These are phyloP conservation scores for Salinomyces thailandicus DNA, from an alignment of 2,329 filamentous ascomycete species.

Conservation along the genomic window DNA sequence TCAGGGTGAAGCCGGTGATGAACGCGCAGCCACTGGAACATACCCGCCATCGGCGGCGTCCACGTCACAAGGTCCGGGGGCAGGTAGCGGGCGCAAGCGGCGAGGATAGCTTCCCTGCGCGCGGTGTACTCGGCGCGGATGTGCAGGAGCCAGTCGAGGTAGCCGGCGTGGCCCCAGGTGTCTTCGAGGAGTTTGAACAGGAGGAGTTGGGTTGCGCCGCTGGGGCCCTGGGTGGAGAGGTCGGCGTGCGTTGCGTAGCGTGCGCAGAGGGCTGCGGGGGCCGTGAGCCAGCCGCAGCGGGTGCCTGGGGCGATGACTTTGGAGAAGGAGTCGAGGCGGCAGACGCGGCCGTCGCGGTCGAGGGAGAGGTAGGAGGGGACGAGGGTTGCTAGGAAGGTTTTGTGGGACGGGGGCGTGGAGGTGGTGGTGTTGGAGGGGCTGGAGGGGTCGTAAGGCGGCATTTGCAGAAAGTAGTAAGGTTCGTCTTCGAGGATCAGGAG, in stretches of 20 bases:
- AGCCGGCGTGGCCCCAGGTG: conserved; percentile 85
- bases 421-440: conserved; percentile 41
- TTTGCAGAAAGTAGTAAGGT: conserved; percentile 89
- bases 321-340: conserved; percentile 86
- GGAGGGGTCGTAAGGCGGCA: conserved; percentile 66
- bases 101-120: conserved; percentile 64
- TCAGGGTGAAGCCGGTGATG: conserved; percentile 57
- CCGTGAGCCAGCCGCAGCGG: conserved; percentile 85
- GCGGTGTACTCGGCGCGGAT: conserved; percentile 71
- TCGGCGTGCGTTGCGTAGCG: conserved; percentile 75
- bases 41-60: conserved; percentile 72
- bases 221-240: conserved; percentile 72
- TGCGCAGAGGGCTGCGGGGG: conserved; percentile 72
- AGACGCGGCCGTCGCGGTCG: conserved; percentile 75
- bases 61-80: conserved; percentile 67
- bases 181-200: conserved; percentile 87
- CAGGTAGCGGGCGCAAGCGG: conserved; percentile 68
- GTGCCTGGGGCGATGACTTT: conserved; percentile 87
- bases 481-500: conserved; percentile 84
- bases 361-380: conserved; percentile 72
- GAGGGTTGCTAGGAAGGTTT: conserved; percentile 63
- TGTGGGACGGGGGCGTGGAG: conserved; percentile 50
- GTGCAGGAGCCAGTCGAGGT: conserved; percentile 78
- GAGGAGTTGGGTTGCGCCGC: conserved; percentile 71
- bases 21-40: conserved; percentile 82